Conservation (phyloP, 2,329 filamentous ascomycete genomes). For the Botrytis aclada region DNA sequence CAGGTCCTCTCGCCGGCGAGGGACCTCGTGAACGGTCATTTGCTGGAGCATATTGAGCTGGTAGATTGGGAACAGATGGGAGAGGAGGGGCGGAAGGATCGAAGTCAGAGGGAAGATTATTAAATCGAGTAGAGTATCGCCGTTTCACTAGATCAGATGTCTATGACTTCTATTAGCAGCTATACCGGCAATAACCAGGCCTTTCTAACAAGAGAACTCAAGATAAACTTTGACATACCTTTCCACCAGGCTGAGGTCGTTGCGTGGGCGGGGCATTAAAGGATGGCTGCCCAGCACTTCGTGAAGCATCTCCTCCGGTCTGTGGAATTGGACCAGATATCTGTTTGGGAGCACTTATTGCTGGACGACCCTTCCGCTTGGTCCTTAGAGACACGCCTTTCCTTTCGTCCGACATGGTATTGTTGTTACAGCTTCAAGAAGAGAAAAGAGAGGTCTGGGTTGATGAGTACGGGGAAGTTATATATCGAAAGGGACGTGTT, state of each 20-base stretch:
- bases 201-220: not conserved
- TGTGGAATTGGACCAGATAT: slow-evolving; percentile 60
- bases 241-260: slow-evolving; percentile 54
- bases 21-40: slow-evolving; percentile 31
- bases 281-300: slow-evolving; percentile 37
- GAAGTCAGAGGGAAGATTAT: slow-evolving; percentile 68
- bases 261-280: slow-evolving; percentile 43
- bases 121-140: slow-evolving; percentile 90
- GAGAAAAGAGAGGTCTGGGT: not conserved
- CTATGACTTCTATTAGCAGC: slow-evolving; percentile 33
- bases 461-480: not conserved
- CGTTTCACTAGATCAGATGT: slow-evolving; percentile 86
- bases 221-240: slow-evolving; percentile 43
- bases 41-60: slow-evolving; percentile 45
- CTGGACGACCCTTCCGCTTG: slow-evolving; percentile 59
- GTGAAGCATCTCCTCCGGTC: slow-evolving; percentile 44
- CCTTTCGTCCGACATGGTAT: slow-evolving; percentile 56
- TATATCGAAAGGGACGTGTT: not conserved
- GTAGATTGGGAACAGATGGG: slow-evolving; percentile 68
- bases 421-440: not conserved
- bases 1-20: slow-evolving; percentile 43
- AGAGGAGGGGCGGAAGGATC: slow-evolving; percentile 65
- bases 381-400: slow-evolving; percentile 60
- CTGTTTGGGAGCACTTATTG: slow-evolving; percentile 60
- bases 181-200: not conserved